These are phyloP conservation scores for Xylaria sp. DNA, from an alignment of 2,329 filamentous ascomycete species.

Conservation along the genomic window DNA sequence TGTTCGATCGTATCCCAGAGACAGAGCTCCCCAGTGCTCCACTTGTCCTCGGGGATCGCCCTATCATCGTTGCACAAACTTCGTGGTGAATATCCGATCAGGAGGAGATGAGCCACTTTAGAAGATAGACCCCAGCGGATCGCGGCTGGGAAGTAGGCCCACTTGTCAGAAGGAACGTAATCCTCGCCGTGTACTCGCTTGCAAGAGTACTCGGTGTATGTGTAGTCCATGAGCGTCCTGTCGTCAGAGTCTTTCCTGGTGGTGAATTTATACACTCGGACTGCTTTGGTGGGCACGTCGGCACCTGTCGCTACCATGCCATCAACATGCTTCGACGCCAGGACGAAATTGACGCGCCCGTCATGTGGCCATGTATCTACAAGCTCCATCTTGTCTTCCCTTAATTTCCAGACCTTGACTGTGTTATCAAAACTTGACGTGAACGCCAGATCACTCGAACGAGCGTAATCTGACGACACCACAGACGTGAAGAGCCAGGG, in stretches of 20 bases:
- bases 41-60: conserved; percentile 61
- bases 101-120: conserved; percentile 52
- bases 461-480: conserved; percentile 61
- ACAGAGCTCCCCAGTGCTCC: conserved; percentile 61
- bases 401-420: conserved; percentile 61
- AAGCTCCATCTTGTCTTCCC: conserved; percentile 47
- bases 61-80: conserved; percentile 54
- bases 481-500: conserved; percentile 68
- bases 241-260: conserved; percentile 1
- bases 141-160: conserved; percentile 66
- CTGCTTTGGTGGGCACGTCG: conserved; percentile 55
- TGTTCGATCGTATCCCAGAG: conserved; percentile 57
- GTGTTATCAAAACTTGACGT: conserved; percentile 65
- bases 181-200: conserved; percentile 37
- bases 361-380: conserved; percentile 58
- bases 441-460: conserved; percentile 49
- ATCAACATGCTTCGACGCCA: conserved; percentile 52
- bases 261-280: conserved; percentile 55
- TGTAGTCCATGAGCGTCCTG: neutral
- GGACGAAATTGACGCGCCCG: conserved; percentile 66
- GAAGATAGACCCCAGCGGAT: conserved; percentile 61
- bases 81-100: conserved; percentile 66
- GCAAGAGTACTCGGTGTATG: conserved; percentile 37
- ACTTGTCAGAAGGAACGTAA: conserved; percentile 47
- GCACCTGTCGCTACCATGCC: conserved; percentile 60